Evolutionary conservation across 495 filamentous ascomycete genomes (phyloP), one percentile per base, ranked within the genome.

Genomic region (Cercophora newfieldiana): DNA sequence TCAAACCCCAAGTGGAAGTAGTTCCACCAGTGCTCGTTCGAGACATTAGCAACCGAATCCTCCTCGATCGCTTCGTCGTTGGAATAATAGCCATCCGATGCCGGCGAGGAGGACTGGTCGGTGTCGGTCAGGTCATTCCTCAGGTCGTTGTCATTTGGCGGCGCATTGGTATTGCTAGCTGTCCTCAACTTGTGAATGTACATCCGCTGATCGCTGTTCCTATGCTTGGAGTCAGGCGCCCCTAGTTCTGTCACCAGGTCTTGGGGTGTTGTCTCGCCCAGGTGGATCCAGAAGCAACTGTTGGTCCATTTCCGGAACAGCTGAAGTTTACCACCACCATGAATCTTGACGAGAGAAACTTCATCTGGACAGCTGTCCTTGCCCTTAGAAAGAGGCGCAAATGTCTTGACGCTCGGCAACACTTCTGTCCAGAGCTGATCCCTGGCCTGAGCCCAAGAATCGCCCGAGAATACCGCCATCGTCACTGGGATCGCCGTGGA

Each of bases 1-100:
- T 99, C 95, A 70, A 99, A 91, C 2, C 95, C 95, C 69, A 96
- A 89, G 66, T 92, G 90, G 71, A 97, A 98, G 74, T 98, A 99
- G 71, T 97, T 97, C 75, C 93, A 96, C 76, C 97, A 99, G 69
- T 88, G 94, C 77, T 97, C 94, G 18, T 87, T 84, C 3, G 85
- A 81, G 16, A 81, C 72, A 48, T 79, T 78, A 26, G 81, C 80
- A 3, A 76, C 76, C 29, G 75, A 68, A 7, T 84, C 83, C 7
- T 83, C 81, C 50, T 83, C 83, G 24, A 77, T 66, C 12, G 82
- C 80, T 33, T 90, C 91, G 33, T 86, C 84, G 30, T 89, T 90
- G 3, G 73, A 75, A 44, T 75, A 68, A 33, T 77, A 70, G 54
- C 91, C 93, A 74, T 94, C 91, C 1, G 89, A 91, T 18, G 84